Base-by-base conservation (phyloP, 306 rosid species). In the Cercis canadensis region DNA sequence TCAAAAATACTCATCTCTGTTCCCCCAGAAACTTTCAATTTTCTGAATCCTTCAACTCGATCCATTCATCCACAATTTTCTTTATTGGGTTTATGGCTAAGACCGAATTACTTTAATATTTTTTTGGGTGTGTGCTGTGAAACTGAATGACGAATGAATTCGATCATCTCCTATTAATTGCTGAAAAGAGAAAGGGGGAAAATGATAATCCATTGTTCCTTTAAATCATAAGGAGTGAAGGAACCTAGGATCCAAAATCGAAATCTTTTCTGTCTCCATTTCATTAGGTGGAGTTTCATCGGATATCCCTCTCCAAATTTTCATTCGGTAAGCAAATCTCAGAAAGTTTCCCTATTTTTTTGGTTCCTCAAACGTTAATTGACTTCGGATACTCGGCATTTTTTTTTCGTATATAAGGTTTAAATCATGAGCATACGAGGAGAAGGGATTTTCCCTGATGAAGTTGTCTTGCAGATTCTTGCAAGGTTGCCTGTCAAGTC, bases 401-500 rank as follows among this genome's bases (percentile, higher is more conserved):
- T 37, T 33, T 12, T 55, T 71, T 57, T 14, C 24, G 21, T 58
- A 12, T 6, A 68, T 73, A 17, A 40, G 52, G 54, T 52, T 68
- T 70, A 45, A 72, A 67, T 67, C 21, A 92, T 89, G 96, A 85
- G 75, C 77, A 53, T 56, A 4, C 72, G 53, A 62, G 82, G 81
- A 67, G 72, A 72, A 57, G 90, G 74, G 74, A 31, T 81, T 79
- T 87, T 92, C 73, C 93, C 93, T 1, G 93, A 92, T 59, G 96
- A 92, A 68, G 90, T 92, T 24, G 67, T 92, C 74, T 82, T 92
- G 24, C 97, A 92, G 70, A 89, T 92, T 79, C 87, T 92, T 0
- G 85, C 92, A 8, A 92, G 88, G 47, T 84, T 92, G 36, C 96
- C 97, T 9, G 81, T 92, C 41, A 87, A 84, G 81, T 75, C 97